Conservation (phyloP, 441 rosid genomes). For the Breynia disticha region DNA sequence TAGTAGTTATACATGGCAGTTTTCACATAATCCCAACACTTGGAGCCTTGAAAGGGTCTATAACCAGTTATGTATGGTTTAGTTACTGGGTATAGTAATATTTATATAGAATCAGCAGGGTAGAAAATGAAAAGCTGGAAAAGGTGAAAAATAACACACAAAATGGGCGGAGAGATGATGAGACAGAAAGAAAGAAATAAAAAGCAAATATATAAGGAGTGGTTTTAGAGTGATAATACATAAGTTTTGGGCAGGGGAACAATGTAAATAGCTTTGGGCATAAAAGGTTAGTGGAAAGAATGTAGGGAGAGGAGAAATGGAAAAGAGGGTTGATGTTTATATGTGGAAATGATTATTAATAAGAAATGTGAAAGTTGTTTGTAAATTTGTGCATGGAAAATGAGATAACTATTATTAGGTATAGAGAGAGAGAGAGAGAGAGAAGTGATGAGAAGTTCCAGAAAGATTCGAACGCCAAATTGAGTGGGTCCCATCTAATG, state of each 20-base stretch:
- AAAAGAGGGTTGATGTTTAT: not conserved
- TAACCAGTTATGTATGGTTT: not conserved
- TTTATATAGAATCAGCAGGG: conserved; percentile 28
- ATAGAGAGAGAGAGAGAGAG: too few species aligned
- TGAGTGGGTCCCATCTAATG: too few species aligned
- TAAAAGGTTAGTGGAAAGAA: conserved; percentile 1
- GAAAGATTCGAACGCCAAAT: too few species aligned
- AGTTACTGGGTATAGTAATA: not conserved
- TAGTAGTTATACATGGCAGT: not conserved
- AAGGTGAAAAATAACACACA: not conserved
- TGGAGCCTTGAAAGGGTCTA: not conserved
- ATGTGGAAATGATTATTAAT: not conserved
- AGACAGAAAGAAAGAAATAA: conserved; percentile 10
- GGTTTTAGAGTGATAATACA: conserved; percentile 12
- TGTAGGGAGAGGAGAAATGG: conserved; percentile 8
- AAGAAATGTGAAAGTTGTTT: too few species aligned
- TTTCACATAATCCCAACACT: too few species aligned
- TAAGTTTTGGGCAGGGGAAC: conserved; percentile 21
- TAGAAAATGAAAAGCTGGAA: not conserved
- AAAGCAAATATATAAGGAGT: conserved; percentile 10
- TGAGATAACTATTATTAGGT: too few species aligned
- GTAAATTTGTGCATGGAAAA: too few species aligned
- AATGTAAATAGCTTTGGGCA: conserved; percentile 22
- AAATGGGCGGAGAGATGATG: conserved; percentile 10
- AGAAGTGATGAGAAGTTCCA: too few species aligned